Evolutionary conservation across 164 flowering plant species (phyloP), one percentile per base, ranked within the genome.

Genomic region (Magnolia sinica): DNA sequence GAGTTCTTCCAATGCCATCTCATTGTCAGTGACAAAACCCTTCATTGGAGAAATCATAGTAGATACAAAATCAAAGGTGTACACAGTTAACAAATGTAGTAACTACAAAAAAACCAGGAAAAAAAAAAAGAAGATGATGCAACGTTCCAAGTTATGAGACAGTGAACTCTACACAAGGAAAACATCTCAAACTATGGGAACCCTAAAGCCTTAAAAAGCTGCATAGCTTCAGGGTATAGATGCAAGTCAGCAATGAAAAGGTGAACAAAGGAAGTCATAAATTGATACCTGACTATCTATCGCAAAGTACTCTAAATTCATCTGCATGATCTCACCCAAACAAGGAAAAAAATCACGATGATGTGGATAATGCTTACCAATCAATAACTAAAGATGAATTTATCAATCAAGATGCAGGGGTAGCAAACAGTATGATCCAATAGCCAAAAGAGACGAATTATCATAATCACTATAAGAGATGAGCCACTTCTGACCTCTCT

Each of bases 271-370:
- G 24, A 49, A 20, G 27, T 50, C 4, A 66, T 22, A 45, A 63
- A 55, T 14, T 37, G 23, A 71, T 84, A 96, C 99, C 99, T 96
- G 99, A 84, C 91, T 92, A 80, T 96, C 99, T 45, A 94, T 88
- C 1, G 99, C 86, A 82, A 93, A 94, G 81, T 88, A 96, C 86
- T 96, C 99, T 91, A 94, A 86, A 82, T 96, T 96, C 97, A 96
- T 91, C 99, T 96, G 95, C 90, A 88, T 19, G 64, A 37, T 78
- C 4, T 70, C 78, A 81, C 52, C 81, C 71, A 81, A 70, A 71
- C 37, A 18, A 78, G 19, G 64, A 68, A 20, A 59, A 59, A 76
- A 64, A 64, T 78, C 71, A 76, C 16, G 20, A 72, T 73, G 68
- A 72, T 70, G 20, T 73, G 77, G 49, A 51, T 68, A 66, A 16